Conservation (phyloP, 208 protist genomes). For the Angomonas ambiguus region DNA sequence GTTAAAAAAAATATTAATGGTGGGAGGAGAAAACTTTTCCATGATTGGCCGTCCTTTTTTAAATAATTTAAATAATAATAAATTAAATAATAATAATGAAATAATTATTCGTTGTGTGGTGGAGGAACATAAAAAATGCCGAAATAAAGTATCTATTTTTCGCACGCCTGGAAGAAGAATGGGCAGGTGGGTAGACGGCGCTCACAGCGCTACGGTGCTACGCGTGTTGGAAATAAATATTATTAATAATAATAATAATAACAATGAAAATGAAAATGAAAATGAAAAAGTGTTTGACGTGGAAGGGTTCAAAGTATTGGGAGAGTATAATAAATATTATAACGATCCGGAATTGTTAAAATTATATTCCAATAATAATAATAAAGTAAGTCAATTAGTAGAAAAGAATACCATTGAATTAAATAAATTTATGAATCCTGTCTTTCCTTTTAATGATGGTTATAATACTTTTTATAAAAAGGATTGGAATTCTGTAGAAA, state of each 20-base stretch:
- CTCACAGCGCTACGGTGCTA: constrained; percentile 78
- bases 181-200: constrained; percentile 69
- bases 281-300: constrained; percentile 56
- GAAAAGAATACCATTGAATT: constrained; percentile 29
- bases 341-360: no score
- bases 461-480: constrained; percentile 63
- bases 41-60: constrained; percentile 86
- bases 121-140: constrained; percentile 89
- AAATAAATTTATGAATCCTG: constrained; percentile 50
- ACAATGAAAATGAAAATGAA: neutral
- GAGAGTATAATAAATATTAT: constrained; percentile 86
- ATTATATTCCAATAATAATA: neutral
- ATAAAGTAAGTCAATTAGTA: neutral
- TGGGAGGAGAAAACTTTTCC: constrained; percentile 81
- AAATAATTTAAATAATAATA: no score
- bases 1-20: constrained; percentile 87
- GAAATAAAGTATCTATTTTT: constrained; percentile 83
- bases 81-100: no score
- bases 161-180: constrained; percentile 53
- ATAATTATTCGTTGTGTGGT: constrained; percentile 63
- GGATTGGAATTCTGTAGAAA: constrained; percentile 62
- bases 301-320: no score
- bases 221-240: constrained; percentile 56
- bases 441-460: constrained; percentile 51
- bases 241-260: neutral